A percentile compares a stretch with the other conserved stretches of the same genome.
Conservation (phyloP, 2,329 filamentous ascomycete genomes). For the Curvularia spicifera region DNA sequence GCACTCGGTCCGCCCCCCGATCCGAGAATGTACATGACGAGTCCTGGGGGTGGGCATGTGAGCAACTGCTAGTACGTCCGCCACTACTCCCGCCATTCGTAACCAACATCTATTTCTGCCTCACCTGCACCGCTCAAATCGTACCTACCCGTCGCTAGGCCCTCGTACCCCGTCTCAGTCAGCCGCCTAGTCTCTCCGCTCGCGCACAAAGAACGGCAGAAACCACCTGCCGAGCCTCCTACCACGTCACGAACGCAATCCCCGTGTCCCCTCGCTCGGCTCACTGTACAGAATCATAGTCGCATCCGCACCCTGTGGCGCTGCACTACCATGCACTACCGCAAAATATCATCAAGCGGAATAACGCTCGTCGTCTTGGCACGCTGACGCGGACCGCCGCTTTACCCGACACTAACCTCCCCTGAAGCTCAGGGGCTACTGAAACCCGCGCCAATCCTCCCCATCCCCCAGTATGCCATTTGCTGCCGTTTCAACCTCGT, state of each 20-base stretch:
- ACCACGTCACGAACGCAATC: not conserved
- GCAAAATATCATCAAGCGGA: conserved; percentile 15
- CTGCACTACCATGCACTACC: conserved; percentile 7
- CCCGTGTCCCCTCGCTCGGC: conserved; percentile 3
- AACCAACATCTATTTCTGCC: not conserved
- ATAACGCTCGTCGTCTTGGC: conserved; percentile 19
- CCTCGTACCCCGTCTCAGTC: not conserved
- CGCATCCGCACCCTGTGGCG: not conserved
- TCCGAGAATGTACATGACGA: not conserved
- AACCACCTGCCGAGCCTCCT: not conserved
- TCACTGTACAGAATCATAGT: conserved; percentile 3
- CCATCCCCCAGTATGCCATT: not conserved
- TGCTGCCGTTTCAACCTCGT: not conserved
- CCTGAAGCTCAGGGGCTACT: conserved; percentile 17
- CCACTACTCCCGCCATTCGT: not conserved
- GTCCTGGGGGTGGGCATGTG: no score
- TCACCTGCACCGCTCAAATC: not conserved
- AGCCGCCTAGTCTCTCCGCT: not conserved
- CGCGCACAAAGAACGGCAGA: not conserved
- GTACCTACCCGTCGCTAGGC: not conserved
- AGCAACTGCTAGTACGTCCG: not conserved
- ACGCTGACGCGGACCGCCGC: conserved; percentile 21
- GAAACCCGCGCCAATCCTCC: not conserved
- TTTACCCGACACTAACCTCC: conserved; percentile 13
- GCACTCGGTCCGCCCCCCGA: not conserved